A percentile compares a stretch with the other conserved stretches of the same genome.
Evolutionary conservation across 2,329 filamentous ascomycete genomes (phyloP).

Genomic region (Sporothrix humicola): DNA sequence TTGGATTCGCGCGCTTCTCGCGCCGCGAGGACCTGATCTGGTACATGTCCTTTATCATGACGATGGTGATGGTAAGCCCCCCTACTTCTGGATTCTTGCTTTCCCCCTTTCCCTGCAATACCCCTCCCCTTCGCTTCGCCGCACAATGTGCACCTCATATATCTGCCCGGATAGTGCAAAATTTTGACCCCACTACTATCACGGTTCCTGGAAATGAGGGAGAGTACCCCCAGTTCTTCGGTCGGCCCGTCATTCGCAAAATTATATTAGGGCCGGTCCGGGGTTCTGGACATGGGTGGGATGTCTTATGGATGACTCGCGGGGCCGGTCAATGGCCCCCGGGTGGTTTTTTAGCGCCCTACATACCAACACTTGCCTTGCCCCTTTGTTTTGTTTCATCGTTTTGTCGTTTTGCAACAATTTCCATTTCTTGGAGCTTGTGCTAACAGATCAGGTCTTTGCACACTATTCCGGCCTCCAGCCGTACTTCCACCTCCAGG

Average conservation of each 20-base stretch:
- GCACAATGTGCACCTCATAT: conserved; percentile 58
- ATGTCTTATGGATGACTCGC: conserved; percentile 73
- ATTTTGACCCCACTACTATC: conserved; percentile 67
- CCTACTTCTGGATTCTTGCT: not conserved
- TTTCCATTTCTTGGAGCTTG: not conserved
- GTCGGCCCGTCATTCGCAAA: conserved; percentile 70
- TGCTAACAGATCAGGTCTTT: conserved; percentile 42
- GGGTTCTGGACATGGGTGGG: conserved; percentile 76
- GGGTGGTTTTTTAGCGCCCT: conserved; percentile 68
- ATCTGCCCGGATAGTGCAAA: conserved; percentile 78
- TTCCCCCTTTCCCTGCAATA: conserved; percentile 15
- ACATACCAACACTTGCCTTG: conserved; percentile 51
- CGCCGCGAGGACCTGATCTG: conserved; percentile 79
- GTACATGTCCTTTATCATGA: conserved; percentile 76
- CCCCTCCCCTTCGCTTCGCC: conserved; percentile 21
- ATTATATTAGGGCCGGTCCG: conserved; percentile 58
- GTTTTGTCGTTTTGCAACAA: not conserved
- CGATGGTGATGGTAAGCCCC: conserved; percentile 76
- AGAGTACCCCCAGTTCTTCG: conserved; percentile 73
- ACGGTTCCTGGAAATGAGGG: conserved; percentile 85
- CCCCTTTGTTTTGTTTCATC: not conserved
- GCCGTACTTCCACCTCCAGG: conserved; percentile 58
- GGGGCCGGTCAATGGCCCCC: conserved; percentile 59
- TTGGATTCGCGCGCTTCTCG: conserved; percentile 71
- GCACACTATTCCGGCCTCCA: conserved; percentile 59